Conservation (phyloP, 805 yeast genomes). For the Metschnikowia dekortorum region DNA sequence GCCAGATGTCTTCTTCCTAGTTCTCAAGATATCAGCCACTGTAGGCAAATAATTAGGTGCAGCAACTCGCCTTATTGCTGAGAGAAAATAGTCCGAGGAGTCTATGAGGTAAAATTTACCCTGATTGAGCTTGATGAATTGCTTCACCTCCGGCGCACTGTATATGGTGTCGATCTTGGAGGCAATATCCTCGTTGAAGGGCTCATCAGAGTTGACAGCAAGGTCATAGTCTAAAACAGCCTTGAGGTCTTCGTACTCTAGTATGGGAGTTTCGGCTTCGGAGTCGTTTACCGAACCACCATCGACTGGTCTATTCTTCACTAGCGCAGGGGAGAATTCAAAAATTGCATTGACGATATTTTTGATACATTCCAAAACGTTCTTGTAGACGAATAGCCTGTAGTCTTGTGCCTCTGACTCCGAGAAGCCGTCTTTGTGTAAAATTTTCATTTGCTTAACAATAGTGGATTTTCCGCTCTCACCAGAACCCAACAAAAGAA, state of each 20-base stretch:
- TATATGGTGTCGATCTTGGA: constrained; percentile 49
- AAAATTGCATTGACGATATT: constrained; percentile 63
- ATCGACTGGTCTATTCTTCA: constrained; percentile 14
- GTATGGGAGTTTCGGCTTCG: constrained; percentile 15
- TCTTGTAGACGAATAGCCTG: constrained; percentile 73
- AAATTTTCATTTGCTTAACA: constrained; percentile 75
- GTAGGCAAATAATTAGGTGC: constrained; percentile 62
- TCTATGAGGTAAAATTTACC: constrained; percentile 80
- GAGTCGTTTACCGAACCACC: constrained; percentile 6
- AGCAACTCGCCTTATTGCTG: constrained; percentile 59
- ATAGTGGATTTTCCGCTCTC: constrained; percentile 80
- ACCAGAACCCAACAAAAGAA: constrained; percentile 82
- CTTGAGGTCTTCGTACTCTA: constrained; percentile 38
- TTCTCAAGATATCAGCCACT: constrained; percentile 73
- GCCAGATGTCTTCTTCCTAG: constrained; percentile 91
- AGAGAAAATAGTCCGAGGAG: constrained; percentile 74
- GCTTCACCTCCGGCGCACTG: constrained; percentile 51
- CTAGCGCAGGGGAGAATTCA: constrained; percentile 44
- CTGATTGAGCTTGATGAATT: constrained; percentile 54
- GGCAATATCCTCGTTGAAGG: constrained; percentile 49
- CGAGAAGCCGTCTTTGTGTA: constrained; percentile 68
- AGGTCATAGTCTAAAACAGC: constrained; percentile 43
- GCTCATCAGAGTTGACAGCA: constrained; percentile 49
- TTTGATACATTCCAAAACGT: constrained; percentile 72
- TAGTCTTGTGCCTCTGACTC: constrained; percentile 69